Evolutionary conservation across 148 eudicot genomes (phyloP).

Genomic region (Rhododendron vialii): DNA sequence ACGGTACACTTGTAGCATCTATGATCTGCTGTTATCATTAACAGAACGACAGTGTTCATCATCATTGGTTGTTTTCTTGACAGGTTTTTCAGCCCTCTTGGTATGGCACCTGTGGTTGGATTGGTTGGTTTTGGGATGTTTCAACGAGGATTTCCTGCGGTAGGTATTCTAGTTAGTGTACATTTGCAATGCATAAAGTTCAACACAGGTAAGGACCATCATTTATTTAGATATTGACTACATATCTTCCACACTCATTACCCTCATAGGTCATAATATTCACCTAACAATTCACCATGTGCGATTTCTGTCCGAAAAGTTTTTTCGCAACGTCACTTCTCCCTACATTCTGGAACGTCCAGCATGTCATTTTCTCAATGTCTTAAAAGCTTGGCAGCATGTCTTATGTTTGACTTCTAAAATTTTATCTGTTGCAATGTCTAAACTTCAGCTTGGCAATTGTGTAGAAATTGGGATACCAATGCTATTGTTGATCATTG

Average conservation of each 20-base stretch:
- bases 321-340: not conserved
- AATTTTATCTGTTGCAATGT: conserved; percentile 6
- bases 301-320: not conserved
- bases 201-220: not conserved
- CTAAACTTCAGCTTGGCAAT: conserved; percentile 67
- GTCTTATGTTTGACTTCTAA: not conserved
- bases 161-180: conserved; percentile 25
- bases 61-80: conserved; percentile 7
- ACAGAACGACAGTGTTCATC: not conserved
- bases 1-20: conserved; percentile 44
- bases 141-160: conserved; percentile 90
- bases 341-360: not conserved
- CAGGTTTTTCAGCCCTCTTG: conserved; percentile 99
- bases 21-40: not conserved
- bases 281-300: not conserved
- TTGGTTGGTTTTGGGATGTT: conserved; percentile 93
- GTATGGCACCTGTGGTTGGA: conserved; percentile 99
- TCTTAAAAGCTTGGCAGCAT: not conserved
- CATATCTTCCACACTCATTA: not conserved
- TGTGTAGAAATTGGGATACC: conserved; percentile 96
- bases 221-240: not conserved
- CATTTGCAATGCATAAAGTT: not conserved
- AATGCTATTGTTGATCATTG: conserved; percentile 74
- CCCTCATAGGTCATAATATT: not conserved
- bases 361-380: not conserved